Percentiles rank a stretch among this genome's conserved stretches.
These are phyloP conservation scores for Pterothamnion heteromorphum DNA, from an alignment of 31 red algal species.

Conservation along the genomic window DNA sequence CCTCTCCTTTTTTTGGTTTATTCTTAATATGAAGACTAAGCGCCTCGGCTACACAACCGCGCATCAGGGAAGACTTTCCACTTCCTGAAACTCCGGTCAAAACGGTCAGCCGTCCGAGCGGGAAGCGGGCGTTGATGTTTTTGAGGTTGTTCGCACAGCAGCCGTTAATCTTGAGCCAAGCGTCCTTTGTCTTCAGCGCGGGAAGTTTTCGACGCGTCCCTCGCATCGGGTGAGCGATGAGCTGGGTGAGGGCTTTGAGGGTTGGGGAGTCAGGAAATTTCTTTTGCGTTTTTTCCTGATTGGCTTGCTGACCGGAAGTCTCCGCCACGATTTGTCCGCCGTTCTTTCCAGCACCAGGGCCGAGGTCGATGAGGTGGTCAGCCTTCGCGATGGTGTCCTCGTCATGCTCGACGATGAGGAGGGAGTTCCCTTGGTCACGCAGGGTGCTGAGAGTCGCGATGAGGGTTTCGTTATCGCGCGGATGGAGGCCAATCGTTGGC, in stretches of 20 bases:
- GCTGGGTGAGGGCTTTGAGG: not conserved
- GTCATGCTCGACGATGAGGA: conserved; percentile 45
- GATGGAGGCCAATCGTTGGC: conserved; percentile 39
- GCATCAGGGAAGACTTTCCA: conserved; percentile 6
- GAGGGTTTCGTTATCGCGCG: conserved; percentile 12
- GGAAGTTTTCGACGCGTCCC: not conserved
- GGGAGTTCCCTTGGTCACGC: not conserved
- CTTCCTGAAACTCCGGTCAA: conserved; percentile 32
- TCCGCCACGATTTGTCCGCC: not conserved
- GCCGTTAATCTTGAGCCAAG: not conserved
- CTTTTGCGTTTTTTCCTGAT: not conserved
- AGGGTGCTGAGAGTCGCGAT: not conserved
- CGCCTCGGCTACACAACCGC: not conserved
- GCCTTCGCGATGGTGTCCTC: conserved; percentile 16
- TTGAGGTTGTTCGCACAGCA: not conserved
- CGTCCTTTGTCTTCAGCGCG: not conserved
- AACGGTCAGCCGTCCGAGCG: not conserved
- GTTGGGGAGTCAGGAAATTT: not conserved
- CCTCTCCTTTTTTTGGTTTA: not conserved
- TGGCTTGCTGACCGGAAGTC: too few species aligned
- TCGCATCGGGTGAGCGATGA: not conserved
- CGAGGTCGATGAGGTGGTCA: not conserved
- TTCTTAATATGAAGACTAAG: not conserved
- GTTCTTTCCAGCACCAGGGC: not conserved
- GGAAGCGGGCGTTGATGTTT: not conserved